Conservation (phyloP, 495 filamentous ascomycete genomes). For the Aspergillus kassunensis region DNA sequence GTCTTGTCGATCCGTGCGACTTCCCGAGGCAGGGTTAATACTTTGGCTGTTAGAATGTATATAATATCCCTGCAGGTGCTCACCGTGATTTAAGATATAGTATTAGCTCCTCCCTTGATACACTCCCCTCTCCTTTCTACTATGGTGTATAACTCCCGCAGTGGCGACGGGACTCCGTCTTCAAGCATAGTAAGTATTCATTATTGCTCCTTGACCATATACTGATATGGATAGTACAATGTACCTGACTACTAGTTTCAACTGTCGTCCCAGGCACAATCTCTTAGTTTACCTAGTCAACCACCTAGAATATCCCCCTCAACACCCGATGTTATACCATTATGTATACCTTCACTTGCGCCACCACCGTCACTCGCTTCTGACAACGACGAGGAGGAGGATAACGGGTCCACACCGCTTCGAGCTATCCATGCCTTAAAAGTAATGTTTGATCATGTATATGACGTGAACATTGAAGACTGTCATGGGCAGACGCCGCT, state of each 20-base stretch:
- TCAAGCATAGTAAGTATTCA: background rate
- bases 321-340: background rate
- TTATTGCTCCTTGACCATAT: background rate
- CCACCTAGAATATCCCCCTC: background rate
- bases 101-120: background rate
- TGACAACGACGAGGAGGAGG: background rate
- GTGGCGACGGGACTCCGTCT: background rate
- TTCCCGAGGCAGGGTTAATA: no score
- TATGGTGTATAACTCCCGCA: background rate
- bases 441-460: no score
- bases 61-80: background rate
- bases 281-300: background rate
- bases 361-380: background rate
- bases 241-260: background rate
- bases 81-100: background rate
- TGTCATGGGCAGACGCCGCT: background rate
- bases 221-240: background rate
- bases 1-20: background rate
- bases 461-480: background rate
- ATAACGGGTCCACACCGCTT: no score
- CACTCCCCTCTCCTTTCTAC: background rate
- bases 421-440: no score
- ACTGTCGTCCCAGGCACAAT: background rate
- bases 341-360: background rate
- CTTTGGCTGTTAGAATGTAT: no score